phyloP scores from a whole-genome alignment of 352 stramenopile genomes.

The Pythium rishiriense region DNA sequence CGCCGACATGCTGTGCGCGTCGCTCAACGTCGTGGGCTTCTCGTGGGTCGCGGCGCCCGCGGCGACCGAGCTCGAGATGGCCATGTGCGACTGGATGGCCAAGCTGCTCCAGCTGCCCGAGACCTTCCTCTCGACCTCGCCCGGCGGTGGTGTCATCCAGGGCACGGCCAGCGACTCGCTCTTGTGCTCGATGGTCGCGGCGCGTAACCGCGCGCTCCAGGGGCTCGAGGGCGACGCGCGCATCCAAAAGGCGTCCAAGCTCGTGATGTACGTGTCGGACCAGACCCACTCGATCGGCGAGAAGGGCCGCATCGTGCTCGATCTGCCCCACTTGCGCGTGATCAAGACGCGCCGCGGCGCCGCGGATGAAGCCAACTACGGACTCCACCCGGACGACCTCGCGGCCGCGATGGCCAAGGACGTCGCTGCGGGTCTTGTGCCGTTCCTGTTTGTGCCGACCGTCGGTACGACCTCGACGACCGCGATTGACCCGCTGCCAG shows the following conservation, averaged over 20 bases:
- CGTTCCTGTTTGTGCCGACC: conserved; percentile 63
- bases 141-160: conserved; percentile 70
- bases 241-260: conserved; percentile 36
- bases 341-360: conserved; percentile 50
- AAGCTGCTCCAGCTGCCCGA: conserved; percentile 54
- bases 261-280: conserved; percentile 68
- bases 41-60: conserved; percentile 62
- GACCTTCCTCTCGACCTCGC: conserved; percentile 52
- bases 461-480: conserved; percentile 64
- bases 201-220: conserved; percentile 37
- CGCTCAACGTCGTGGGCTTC: conserved; percentile 60
- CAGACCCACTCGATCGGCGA: conserved; percentile 69
- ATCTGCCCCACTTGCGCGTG: conserved; percentile 54
- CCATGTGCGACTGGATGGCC: conserved; percentile 71
- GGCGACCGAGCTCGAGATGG: conserved; percentile 67
- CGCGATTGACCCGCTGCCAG: conserved; percentile 52
- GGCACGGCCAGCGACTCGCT: conserved; percentile 60
- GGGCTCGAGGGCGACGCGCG: conserved; percentile 37
- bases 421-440: conserved; percentile 45
- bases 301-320: conserved; percentile 72
- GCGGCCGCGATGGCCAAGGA: conserved; percentile 51
- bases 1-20: conserved; percentile 56
- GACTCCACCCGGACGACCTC: conserved; percentile 48
- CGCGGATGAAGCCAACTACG: conserved; percentile 52
- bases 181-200: conserved; percentile 47